Percentiles rank a stretch among this genome's conserved stretches.
These are phyloP conservation scores for Camellia lanceoleosa DNA, from an alignment of 148 eudicot genomes.

Conservation along the genomic window DNA sequence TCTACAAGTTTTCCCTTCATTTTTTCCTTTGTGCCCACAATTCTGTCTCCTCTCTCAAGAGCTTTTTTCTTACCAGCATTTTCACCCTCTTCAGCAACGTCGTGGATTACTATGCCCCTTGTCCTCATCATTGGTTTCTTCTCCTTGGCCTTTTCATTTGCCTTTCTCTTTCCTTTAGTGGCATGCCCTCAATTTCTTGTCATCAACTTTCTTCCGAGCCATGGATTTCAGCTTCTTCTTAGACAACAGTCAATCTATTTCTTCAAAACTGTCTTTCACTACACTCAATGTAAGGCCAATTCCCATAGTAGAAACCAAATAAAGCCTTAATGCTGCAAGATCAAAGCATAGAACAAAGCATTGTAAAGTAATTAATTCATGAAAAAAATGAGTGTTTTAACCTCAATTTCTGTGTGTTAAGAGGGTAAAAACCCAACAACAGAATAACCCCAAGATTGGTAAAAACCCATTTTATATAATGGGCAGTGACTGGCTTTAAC, in stretches of 20 bases:
- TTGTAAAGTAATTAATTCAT: not conserved
- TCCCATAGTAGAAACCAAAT: not conserved
- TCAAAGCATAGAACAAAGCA: not conserved
- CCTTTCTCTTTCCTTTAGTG: not conserved
- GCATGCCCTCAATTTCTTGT: not conserved
- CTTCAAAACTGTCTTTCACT: no score
- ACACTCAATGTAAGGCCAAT: no score
- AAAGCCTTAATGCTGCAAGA: not conserved
- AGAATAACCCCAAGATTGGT: not conserved
- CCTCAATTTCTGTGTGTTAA: no score
- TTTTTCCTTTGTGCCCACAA: not conserved
- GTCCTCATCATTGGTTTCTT: no score
- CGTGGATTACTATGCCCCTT: not conserved
- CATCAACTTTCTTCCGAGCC: conserved; percentile 3
- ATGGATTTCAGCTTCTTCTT: not conserved
- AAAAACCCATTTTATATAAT: not conserved
- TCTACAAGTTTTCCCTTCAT: not conserved
- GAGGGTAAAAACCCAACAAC: not conserved
- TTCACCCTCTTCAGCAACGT: not conserved
- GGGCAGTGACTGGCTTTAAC: not conserved
- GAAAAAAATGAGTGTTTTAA: no score
- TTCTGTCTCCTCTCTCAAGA: not conserved
- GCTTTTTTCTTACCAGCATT: not conserved
- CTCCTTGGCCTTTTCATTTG: not conserved
- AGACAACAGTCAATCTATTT: no score